These are phyloP conservation scores for Leccinellum rugosiceps DNA, from an alignment of 768 basidiomycete species.

Conservation along the genomic window DNA sequence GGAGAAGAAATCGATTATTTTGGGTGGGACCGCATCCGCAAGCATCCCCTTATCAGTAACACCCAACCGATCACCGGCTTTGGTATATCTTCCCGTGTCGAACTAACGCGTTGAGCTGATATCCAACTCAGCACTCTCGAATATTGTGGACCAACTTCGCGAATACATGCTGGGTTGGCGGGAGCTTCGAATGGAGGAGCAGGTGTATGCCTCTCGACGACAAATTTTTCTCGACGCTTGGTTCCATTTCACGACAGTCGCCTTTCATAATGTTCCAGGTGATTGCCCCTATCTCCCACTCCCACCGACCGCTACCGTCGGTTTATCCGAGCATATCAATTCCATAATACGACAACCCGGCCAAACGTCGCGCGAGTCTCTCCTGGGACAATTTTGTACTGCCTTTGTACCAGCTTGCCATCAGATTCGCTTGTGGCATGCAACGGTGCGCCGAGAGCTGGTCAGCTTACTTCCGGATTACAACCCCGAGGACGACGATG, in stretches of 20 bases:
- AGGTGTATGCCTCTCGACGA: constrained; percentile 26
- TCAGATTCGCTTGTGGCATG: constrained; percentile 27
- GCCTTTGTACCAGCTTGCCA: constrained; percentile 16
- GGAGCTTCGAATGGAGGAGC: constrained; percentile 30
- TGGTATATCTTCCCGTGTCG: constrained; percentile 10
- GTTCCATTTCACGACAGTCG: constrained; percentile 17
- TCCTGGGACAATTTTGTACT: constrained; percentile 15
- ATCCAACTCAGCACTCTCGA: constrained; percentile 12
- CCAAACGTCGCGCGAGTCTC: constrained; percentile 3
- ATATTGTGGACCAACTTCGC: constrained; percentile 18
- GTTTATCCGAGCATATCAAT: constrained; percentile 20
- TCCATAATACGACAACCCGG: constrained; percentile 23
- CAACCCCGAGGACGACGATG: constrained; percentile 15
- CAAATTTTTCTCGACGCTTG: constrained; percentile 25
- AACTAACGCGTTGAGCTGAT: constrained; percentile 4
- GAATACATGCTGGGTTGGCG: constrained; percentile 31
- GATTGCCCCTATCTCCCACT: constrained; percentile 22
- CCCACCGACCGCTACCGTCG: constrained; percentile 27
- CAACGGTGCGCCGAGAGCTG: constrained; percentile 22
- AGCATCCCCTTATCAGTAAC: constrained; percentile 26
- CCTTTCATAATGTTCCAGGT: constrained; percentile 13
- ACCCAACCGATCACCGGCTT: constrained; percentile 22
- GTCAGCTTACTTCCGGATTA: constrained; percentile 26
- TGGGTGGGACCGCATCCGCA: constrained; percentile 31
- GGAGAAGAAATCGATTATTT: constrained; percentile 28